Evolutionary conservation across 352 stramenopile species (phyloP), one percentile per base, ranked within the genome.

Genomic region (Blastocystis sp.): DNA sequence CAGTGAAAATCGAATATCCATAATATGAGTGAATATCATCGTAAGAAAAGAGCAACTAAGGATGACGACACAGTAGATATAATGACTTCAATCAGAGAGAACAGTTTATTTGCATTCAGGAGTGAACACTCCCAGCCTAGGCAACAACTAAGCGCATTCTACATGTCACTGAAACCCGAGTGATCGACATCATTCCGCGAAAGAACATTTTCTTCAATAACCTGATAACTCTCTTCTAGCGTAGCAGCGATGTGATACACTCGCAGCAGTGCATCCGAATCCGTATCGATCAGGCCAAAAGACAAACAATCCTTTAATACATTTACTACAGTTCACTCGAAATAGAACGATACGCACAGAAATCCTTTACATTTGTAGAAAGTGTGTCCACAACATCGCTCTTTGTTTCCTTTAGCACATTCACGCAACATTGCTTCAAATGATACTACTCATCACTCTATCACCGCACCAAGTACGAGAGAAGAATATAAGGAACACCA

Each of bases 401-500:
- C 50, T 59, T 59, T 3, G 50, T 59, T n/a, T 59, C 50, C 20
- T 59, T 59, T 2, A 59, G 50, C 50, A 59, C 50, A 59, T 59
- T 59, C 20, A 41, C 50, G 39, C 50, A 68, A 68, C 34, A 26
- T 30, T 26, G 18, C 20, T 85, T 85, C 73, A 85, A 65, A 26
- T 56, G 30, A 53, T 69, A 85, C 73, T 85, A 85, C 9, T 16
- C 16, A 18, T 85, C 13, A 81, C 7, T n/a, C 4, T 3, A 45
- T 6, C 6, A 20, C 34, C 13, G 30, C 24, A 2, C 13, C 0
- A 37, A 13, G 7, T 69, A 85, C 73, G 0, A 85, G 53, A 2
- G 68, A 9, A 6, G 73, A 85, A 69, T 66, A 85, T 1, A 85
- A 26, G 20, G 30, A 34, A 47, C 68, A 85, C 73, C 73, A 78